Evolutionary conservation across 768 basidiomycete species (phyloP), one percentile per base, ranked within the genome.

Genomic region (Xerocomellus intermedius): DNA sequence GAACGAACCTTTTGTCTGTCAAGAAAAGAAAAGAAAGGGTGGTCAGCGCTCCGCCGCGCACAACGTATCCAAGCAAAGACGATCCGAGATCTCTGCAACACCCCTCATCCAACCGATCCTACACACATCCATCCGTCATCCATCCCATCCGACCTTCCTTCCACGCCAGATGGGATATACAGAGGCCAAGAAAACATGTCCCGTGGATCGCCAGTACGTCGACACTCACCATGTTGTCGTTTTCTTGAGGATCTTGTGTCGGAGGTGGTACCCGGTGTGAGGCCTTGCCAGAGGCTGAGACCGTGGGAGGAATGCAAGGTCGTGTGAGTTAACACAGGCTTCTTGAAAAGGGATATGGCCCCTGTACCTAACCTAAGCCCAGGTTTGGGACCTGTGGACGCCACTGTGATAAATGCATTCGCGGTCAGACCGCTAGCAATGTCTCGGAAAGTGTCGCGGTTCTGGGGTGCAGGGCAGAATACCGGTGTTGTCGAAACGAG

Each of bases 1-100:
- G 54, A 52, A 66, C 84, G 69, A 76, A 92, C 90, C 90, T 90
- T 93, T 92, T 75, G 89, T 91, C 91, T 90, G 76, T 58, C 1
- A 54, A 64, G 68, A 39, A 60, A 49, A 53, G 37, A 62, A 26
- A 26, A 26, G 26, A 38, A 55, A 38, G 30, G 46, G 57, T 54
- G 64, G 71, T 69, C 62, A 64, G 62, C 44, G n/a, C 28, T 48
- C 21, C n/a, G 19, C 42, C 36, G 14, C 22, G 5, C 36, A 17
- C 26, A 3, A 50, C 33, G 12, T 5, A 42, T 30, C n/a, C 28
- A 35, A 41, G 13, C 19, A 8, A 33, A n/a, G 32, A 42, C 17
- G 14, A 30, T 36, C 12, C 36, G 8, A 21, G 16, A 30, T 19
- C 8, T 24, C 50, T 68, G 58, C 65, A 60, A 17, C 51, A 14